phyloP scores from a whole-genome alignment of 768 basidiomycete species.

The Paxillus involutus region DNA sequence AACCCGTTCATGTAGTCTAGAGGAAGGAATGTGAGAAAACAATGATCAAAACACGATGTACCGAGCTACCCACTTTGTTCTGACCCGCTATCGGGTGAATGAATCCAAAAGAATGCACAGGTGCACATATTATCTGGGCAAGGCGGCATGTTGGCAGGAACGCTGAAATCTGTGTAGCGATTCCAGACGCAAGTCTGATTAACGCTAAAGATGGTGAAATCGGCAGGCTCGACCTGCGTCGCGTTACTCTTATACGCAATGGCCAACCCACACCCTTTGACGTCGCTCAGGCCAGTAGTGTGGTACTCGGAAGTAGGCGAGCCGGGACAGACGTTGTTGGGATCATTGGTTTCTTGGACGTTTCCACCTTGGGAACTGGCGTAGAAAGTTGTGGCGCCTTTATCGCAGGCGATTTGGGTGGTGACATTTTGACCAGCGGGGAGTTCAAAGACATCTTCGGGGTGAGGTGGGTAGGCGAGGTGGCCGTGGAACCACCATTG shows the following conservation, averaged over 20 bases:
- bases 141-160: constrained; percentile 66
- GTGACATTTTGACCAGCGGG: constrained; percentile 57
- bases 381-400: constrained; percentile 59
- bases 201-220: constrained; percentile 73
- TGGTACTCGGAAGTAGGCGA: constrained; percentile 48
- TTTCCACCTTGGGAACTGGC: constrained; percentile 53
- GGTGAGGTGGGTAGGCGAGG: constrained; percentile 55
- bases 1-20: constrained; percentile 76
- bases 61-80: constrained; percentile 52
- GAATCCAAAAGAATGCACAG: constrained; percentile 78
- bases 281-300: constrained; percentile 51
- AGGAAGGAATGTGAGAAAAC: neutral
- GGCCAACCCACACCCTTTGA: constrained; percentile 65
- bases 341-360: constrained; percentile 45
- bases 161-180: constrained; percentile 65
- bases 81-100: constrained; percentile 57
- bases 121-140: constrained; percentile 63
- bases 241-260: constrained; percentile 76
- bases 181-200: constrained; percentile 78
- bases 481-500: constrained; percentile 67
- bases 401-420: constrained; percentile 56
- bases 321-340: constrained; percentile 53
- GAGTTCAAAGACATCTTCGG: constrained; percentile 56
- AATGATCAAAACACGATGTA: neutral
- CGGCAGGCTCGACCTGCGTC: constrained; percentile 55